These are phyloP conservation scores for Komagataella ulmi DNA, from an alignment of 805 yeast species.

Conservation along the genomic window DNA sequence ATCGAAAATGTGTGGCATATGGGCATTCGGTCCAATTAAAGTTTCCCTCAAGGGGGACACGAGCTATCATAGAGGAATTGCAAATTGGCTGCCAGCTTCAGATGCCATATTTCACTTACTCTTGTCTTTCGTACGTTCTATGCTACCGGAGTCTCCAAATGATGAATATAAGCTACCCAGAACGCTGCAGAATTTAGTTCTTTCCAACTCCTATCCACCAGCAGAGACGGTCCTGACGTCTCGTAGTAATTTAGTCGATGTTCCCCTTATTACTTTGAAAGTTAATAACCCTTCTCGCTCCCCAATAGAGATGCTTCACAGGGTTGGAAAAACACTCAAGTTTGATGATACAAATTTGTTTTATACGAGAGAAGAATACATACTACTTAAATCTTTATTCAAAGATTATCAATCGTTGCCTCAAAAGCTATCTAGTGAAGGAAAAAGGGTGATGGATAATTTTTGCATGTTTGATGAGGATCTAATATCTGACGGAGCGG, in stretches of 20 bases:
- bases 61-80: constrained; percentile 54
- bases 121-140: constrained; percentile 63
- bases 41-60: constrained; percentile 22
- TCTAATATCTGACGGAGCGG: constrained; percentile 25
- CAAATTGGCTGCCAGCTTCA: constrained; percentile 68
- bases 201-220: constrained; percentile 70
- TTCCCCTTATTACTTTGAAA: constrained; percentile 20
- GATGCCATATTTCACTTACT: constrained; percentile 78
- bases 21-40: constrained; percentile 54
- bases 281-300: constrained; percentile 29
- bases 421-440: constrained; percentile 59
- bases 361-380: constrained; percentile 66
- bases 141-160: constrained; percentile 46
- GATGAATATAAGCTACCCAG: constrained; percentile 49
- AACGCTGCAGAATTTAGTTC: constrained; percentile 49
- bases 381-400: constrained; percentile 61
- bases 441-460: constrained; percentile 39
- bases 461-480: constrained; percentile 19
- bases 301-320: constrained; percentile 46
- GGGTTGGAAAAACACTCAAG: constrained; percentile 43
- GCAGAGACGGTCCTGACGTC: constrained; percentile 18
- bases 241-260: constrained; percentile 16
- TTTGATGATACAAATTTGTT: constrained; percentile 62
- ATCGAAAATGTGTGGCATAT: constrained; percentile 69
- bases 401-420: constrained; percentile 42